phyloP scores from a whole-genome alignment of 148 eudicot genomes.

The Nepenthes mirabilis region DNA sequence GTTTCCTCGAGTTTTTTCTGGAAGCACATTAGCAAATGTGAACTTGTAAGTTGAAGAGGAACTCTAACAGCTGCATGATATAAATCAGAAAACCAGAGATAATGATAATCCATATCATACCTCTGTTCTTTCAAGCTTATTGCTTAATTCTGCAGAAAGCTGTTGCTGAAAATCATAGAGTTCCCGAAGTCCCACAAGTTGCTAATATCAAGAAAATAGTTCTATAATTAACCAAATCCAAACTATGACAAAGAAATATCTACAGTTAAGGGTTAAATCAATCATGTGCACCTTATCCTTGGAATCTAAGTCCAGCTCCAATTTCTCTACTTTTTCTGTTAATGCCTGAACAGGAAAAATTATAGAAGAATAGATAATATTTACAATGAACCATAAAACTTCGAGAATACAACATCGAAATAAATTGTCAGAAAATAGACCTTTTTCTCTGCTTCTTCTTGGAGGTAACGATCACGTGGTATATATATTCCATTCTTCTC shows the following conservation, averaged over 20 bases:
- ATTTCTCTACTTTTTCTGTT: constrained; percentile 74
- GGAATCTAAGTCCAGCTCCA: constrained; percentile 76
- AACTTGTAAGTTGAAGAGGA: constrained; percentile 2
- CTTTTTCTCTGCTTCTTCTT: constrained; percentile 91
- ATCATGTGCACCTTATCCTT: constrained; percentile 65
- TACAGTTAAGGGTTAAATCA: not conserved
- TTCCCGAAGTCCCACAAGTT: constrained; percentile 65
- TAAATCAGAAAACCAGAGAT: constrained; percentile 1
- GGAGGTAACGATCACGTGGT: constrained; percentile 87
- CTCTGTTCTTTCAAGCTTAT: constrained; percentile 86
- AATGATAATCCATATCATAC: constrained; percentile 18
- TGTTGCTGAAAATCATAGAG: constrained; percentile 74
- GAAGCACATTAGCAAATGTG: constrained; percentile 13
- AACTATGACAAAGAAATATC: constrained; percentile 2
- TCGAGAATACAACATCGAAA: not conserved
- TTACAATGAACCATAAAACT: not conserved
- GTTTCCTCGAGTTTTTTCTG: constrained; percentile 94
- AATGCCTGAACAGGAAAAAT: constrained; percentile 46
- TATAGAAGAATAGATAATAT: constrained; percentile 6
- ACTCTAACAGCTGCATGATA: not conserved
- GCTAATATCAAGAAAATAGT: constrained; percentile 32
- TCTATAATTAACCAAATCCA: not conserved
- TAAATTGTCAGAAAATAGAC: constrained; percentile 13
- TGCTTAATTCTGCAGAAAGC: constrained; percentile 60
- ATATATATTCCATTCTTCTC: constrained; percentile 95